Evolutionary conservation across 306 rosid species (phyloP).

Genomic region (Quercus berberidifolia): DNA sequence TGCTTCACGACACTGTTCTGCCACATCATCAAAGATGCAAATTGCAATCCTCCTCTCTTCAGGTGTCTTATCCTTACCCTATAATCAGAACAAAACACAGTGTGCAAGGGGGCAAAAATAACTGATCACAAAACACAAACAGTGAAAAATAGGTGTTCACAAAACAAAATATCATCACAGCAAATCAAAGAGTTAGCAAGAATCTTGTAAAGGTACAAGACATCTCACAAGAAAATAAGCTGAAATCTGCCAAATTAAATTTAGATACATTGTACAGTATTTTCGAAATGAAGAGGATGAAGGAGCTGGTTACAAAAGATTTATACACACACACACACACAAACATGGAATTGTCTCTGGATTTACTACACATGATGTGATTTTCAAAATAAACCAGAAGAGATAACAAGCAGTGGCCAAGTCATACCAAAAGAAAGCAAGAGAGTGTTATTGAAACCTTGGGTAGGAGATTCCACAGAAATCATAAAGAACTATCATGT

Average conservation of each 20-base stretch:
- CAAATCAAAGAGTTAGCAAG: not conserved
- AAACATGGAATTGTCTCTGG: no score
- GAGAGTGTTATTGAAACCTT: not conserved
- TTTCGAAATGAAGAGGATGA: no score
- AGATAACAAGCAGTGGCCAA: not conserved
- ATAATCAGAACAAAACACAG: constrained; percentile 8
- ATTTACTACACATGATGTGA: not conserved
- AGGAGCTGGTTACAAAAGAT: no score
- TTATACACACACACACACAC: no score
- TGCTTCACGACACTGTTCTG: constrained; percentile 96
- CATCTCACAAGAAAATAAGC: not conserved
- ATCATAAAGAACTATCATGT: not conserved
- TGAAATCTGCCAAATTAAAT: not conserved
- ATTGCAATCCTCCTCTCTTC: constrained; percentile 99
- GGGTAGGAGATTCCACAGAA: not conserved
- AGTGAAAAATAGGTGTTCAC: not conserved
- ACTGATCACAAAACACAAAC: not conserved
- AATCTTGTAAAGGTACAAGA: not conserved
- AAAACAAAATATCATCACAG: not conserved
- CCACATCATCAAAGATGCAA: constrained; percentile 98
- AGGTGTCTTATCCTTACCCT: constrained; percentile 96
- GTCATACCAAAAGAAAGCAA: not conserved
- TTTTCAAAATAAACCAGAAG: not conserved
- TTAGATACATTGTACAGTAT: no score
- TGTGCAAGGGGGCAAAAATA: not conserved